Percentiles rank a stretch among this genome's conserved stretches.
phyloP scores from a whole-genome alignment of 1,284 basidiomycete species.

The Neotropicomus parvogracilis region DNA sequence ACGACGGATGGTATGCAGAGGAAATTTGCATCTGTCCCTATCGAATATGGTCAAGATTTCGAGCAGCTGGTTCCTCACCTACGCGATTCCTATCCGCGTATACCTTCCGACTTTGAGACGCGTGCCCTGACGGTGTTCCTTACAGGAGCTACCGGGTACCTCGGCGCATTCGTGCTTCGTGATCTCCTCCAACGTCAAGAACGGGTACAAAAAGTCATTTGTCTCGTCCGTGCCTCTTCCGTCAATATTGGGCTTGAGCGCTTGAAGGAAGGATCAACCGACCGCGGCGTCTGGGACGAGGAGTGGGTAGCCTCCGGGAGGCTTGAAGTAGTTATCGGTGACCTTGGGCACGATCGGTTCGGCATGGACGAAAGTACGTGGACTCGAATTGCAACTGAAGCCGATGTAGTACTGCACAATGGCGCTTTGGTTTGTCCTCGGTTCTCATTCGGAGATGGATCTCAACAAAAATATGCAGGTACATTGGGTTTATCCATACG shows the following conservation, averaged over 20 bases:
- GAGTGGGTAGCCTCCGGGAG: slow-evolving; percentile 72
- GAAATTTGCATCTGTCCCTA: slow-evolving; percentile 23
- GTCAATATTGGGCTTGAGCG: slow-evolving; percentile 66
- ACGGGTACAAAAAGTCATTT: slow-evolving; percentile 84
- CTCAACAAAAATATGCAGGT: slow-evolving; percentile 49
- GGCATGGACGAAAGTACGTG: slow-evolving; percentile 72
- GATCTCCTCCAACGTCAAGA: slow-evolving; percentile 69
- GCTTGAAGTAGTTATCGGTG: slow-evolving; percentile 86
- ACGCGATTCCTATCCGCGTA: slow-evolving; percentile 54
- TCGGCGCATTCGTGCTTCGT: slow-evolving; percentile 89
- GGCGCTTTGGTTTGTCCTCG: slow-evolving; percentile 78
- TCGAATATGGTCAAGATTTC: slow-evolving; percentile 82
- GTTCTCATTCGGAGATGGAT: not conserved
- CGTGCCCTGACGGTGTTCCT: slow-evolving; percentile 80
- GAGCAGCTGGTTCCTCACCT: slow-evolving; percentile 61
- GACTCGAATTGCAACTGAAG: slow-evolving; percentile 67
- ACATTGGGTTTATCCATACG: slow-evolving; percentile 99
- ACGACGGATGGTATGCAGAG: slow-evolving; percentile 19
- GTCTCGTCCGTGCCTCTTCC: slow-evolving; percentile 79
- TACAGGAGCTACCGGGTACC: slow-evolving; percentile 96
- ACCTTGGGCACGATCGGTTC: slow-evolving; percentile 75
- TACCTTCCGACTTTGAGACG: slow-evolving; percentile 50
- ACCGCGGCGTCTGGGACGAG: slow-evolving; percentile 92
- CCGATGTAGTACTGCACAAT: slow-evolving; percentile 90
- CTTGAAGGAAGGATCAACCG: slow-evolving; percentile 73